These are phyloP conservation scores for Candida methanosorbosa DNA, from an alignment of 805 yeast genomes.

Conservation along the genomic window DNA sequence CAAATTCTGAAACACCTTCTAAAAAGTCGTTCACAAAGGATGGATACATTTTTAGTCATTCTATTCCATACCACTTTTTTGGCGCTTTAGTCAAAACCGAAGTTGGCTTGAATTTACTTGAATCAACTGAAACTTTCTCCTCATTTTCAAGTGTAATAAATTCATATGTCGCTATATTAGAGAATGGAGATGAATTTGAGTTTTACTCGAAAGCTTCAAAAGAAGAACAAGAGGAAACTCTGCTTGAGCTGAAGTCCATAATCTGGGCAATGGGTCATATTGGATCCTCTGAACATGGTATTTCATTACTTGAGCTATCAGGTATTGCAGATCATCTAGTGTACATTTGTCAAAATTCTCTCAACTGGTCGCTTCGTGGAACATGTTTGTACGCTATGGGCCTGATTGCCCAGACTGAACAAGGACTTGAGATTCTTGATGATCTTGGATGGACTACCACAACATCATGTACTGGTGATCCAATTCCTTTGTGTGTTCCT, in stretches of 20 bases:
- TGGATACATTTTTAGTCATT: background rate
- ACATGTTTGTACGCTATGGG: constrained; percentile 76
- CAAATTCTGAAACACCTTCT: background rate
- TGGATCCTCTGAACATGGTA: constrained; percentile 66
- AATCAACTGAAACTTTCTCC: constrained; percentile 18
- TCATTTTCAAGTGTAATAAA: constrained; percentile 12
- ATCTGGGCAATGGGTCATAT: constrained; percentile 86
- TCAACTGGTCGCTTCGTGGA: constrained; percentile 58
- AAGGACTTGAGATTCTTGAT: constrained; percentile 80
- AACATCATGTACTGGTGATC: constrained; percentile 31
- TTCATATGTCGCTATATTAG: constrained; percentile 10
- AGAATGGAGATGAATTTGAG: constrained; percentile 10
- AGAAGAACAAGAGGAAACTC: constrained; percentile 25
- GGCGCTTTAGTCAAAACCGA: constrained; percentile 72
- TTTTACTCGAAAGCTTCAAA: constrained; percentile 10
- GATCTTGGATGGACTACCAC: constrained; percentile 68
- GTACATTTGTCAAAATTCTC: constrained; percentile 35
- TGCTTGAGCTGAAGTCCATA: constrained; percentile 54
- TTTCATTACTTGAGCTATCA: constrained; percentile 39
- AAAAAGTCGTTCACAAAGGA: too few species aligned
- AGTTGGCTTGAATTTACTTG: constrained; percentile 64
- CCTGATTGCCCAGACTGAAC: constrained; percentile 56
- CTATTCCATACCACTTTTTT: constrained; percentile 46
- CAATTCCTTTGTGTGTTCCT: constrained; percentile 24
- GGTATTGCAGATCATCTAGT: constrained; percentile 47